A percentile compares a stretch with the other conserved stretches of the same genome.
Conservation (phyloP, 306 rosid genomes). For the Cucurbita maxima region DNA sequence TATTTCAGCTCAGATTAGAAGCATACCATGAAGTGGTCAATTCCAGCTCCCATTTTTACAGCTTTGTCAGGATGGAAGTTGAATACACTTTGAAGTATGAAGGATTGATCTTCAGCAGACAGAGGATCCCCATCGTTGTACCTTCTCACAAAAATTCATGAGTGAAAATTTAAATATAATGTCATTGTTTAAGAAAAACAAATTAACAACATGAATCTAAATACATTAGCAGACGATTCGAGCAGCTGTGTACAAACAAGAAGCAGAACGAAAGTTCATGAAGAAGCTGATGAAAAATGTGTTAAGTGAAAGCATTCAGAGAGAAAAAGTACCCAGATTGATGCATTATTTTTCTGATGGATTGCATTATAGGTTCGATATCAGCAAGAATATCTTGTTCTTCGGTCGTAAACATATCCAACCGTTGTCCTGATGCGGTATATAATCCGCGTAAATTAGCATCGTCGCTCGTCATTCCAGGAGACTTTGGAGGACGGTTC, state of each 20-base stretch:
- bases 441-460: slow-evolving; percentile 10
- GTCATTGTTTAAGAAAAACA: neutral
- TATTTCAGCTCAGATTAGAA: neutral
- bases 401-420: slow-evolving; percentile 58
- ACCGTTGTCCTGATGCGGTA: slow-evolving; percentile 39
- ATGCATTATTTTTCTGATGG: slow-evolving; percentile 66
- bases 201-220: neutral
- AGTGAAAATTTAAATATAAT: neutral
- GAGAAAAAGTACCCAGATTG: slow-evolving; percentile 54
- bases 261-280: neutral
- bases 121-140: slow-evolving; percentile 81
- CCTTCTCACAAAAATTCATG: slow-evolving; percentile 26
- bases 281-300: neutral
- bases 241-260: neutral
- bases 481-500: slow-evolving; percentile 37
- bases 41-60: slow-evolving; percentile 70
- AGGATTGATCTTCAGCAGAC: slow-evolving; percentile 51
- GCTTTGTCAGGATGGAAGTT: slow-evolving; percentile 78
- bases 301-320: neutral
- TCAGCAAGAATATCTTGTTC: slow-evolving; percentile 53
- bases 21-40: slow-evolving; percentile 68
- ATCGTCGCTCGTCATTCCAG: slow-evolving; percentile 28
- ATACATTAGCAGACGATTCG: neutral
- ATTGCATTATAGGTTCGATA: slow-evolving; percentile 47
- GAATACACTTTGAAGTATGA: slow-evolving; percentile 53